phyloP scores from a whole-genome alignment of 495 filamentous ascomycete species.

The Parathielavia hyrcaniae region DNA sequence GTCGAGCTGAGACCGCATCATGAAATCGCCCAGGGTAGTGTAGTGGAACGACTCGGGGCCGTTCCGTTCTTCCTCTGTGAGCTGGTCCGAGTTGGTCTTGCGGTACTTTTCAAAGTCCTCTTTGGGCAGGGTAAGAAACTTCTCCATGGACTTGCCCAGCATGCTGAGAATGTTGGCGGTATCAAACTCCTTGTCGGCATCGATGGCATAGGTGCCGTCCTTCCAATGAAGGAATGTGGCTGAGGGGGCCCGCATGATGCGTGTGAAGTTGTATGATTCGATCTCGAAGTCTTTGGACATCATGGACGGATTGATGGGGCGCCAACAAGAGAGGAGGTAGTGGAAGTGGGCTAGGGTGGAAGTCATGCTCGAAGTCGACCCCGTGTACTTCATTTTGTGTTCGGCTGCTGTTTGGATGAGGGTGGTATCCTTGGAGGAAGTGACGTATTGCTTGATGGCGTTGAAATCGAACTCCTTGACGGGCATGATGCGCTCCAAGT shows the following conservation, averaged over 20 bases:
- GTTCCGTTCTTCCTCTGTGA: slow-evolving; percentile 57
- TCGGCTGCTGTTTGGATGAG: slow-evolving; percentile 60
- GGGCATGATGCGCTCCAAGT: slow-evolving; percentile 85
- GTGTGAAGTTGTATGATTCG: slow-evolving; percentile 59
- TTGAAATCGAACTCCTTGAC: slow-evolving; percentile 86
- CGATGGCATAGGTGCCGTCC: slow-evolving; percentile 87
- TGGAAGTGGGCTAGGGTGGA: slow-evolving; percentile 83
- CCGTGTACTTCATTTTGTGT: slow-evolving; percentile 74
- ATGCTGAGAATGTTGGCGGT: slow-evolving; percentile 77
- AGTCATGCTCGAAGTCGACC: slow-evolving; percentile 96
- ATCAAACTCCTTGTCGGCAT: slow-evolving; percentile 93
- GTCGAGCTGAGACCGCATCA: slow-evolving; percentile 95
- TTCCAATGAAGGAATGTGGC: slow-evolving; percentile 82
- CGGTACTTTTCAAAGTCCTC: slow-evolving; percentile 82
- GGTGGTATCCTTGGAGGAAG: slow-evolving; percentile 73
- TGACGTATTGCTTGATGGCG: slow-evolving; percentile 75
- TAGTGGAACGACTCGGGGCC: slow-evolving; percentile 78
- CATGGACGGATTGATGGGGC: slow-evolving; percentile 55
- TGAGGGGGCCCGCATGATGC: slow-evolving; percentile 59
- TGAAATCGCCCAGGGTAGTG: slow-evolving; percentile 77
- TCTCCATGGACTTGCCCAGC: slow-evolving; percentile 93
- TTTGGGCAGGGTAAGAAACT: slow-evolving; percentile 76
- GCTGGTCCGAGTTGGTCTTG: slow-evolving; percentile 54
- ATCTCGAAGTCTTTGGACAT: slow-evolving; percentile 62
- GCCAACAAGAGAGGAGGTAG: slow-evolving; percentile 80